These are phyloP conservation scores for Solanum microdontum DNA, from an alignment of 257 asterid species.

Conservation along the genomic window DNA sequence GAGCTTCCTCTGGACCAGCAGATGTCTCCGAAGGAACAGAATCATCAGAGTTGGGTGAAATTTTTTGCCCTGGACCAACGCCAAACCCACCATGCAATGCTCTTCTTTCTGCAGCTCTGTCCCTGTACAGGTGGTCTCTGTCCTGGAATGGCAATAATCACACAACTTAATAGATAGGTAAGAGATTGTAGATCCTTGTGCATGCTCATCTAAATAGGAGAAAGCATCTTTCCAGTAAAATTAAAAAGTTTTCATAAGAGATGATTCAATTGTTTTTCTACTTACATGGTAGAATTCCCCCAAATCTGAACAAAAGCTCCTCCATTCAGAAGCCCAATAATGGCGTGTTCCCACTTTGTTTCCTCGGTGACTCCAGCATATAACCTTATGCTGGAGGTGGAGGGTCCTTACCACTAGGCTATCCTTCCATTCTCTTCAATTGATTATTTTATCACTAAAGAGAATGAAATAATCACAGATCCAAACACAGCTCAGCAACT, in stretches of 20 bases:
- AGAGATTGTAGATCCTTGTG: neutral
- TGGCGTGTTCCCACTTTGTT: neutral
- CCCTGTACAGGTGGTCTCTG: conserved; percentile 43
- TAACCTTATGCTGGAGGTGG: neutral
- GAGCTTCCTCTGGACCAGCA: conserved; percentile 45
- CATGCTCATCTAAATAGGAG: neutral
- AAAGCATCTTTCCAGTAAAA: neutral
- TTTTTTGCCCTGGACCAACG: conserved; percentile 88
- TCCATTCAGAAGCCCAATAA: neutral
- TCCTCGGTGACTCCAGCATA: neutral
- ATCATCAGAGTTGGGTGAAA: conserved; percentile 15
- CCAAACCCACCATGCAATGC: conserved; percentile 88
- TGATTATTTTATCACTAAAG: neutral
- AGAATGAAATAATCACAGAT: neutral
- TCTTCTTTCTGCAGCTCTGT: conserved; percentile 97
- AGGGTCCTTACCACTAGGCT: neutral
- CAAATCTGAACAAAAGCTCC: neutral
- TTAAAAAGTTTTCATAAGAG: neutral
- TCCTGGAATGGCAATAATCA: conserved; percentile 22
- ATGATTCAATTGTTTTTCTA: neutral
- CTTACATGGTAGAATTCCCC: neutral
- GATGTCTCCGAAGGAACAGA: conserved; percentile 32
- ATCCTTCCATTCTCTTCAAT: neutral
- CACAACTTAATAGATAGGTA: neutral
- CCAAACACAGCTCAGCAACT: neutral